Evolutionary conservation across 2,329 filamentous ascomycete genomes (phyloP), one percentile per base, ranked within the genome.

Genomic region (Paramyrothecium sp.): DNA sequence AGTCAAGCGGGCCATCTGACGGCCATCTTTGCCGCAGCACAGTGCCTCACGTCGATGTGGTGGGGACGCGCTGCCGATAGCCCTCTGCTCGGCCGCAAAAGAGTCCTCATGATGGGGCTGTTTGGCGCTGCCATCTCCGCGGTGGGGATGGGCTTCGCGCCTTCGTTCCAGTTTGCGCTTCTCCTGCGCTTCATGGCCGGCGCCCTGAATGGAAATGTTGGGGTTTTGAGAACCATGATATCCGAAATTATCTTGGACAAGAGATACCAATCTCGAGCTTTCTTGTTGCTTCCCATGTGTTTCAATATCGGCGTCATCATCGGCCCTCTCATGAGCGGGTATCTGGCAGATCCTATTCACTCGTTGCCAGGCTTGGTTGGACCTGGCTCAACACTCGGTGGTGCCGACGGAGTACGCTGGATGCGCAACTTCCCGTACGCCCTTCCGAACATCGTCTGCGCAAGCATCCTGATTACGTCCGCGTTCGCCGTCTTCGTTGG

Each of bases 261-360:
- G 51, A 50, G 61, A 61, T 61, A 47, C 20, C 57, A 57, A 26
- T 41, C 63, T 26, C 57, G 62, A 21, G 63, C 63, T 11, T 63
- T 65, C 44, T 57, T 63, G 3, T 54, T 65, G 0, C 54, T 65
- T 7, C 61, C 63, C n/a, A 63, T 65, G 61, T 63, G 60, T 51
- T 63, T 63, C 58, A 65, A 65, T 38, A 50, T 63, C 3, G 63
- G 63, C 7, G 60, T 62, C 51, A 63, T 65, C n/a, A 62, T 65
- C n/a, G 63, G 63, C 3, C 61, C 64, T 12, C 58, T 67, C 26
- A 54, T 65, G 5, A 61, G 63, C 23, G 64, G 64, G 11, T 65
- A 63, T n/a, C 59, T 67, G 1, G 64, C 63, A 3, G 63, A 65
- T 23, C 63, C 64, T 8, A 23, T 63, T 3, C 26, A 49, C 16